Evolutionary conservation across 768 basidiomycete genomes (phyloP).

Genomic region (Leccinum longicurvipes): DNA sequence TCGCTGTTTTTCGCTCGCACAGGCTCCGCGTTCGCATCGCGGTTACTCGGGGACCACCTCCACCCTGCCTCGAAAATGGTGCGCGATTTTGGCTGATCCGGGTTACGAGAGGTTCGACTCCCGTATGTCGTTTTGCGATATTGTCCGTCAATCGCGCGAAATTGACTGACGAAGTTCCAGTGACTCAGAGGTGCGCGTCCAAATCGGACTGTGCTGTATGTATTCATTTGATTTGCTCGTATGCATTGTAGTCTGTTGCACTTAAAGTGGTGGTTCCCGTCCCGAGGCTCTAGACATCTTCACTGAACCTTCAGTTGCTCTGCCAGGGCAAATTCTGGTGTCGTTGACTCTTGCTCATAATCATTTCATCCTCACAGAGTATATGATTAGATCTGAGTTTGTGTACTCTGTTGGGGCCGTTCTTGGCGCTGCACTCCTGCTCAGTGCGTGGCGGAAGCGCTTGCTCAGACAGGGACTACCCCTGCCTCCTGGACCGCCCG

Average conservation of each 20-base stretch:
- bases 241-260: too few species aligned
- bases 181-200: too few species aligned
- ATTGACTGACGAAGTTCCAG: not conserved
- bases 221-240: too few species aligned
- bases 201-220: too few species aligned
- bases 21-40: not conserved
- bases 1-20: too few species aligned
- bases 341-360: not conserved
- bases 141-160: not conserved
- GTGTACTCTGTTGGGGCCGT: constrained; percentile 4
- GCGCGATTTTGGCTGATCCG: too few species aligned
- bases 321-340: not conserved
- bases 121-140: not conserved
- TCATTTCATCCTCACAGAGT: not conserved
- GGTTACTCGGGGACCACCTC: not conserved
- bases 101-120: too few species aligned
- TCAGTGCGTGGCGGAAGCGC: constrained; percentile 18
- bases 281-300: not conserved
- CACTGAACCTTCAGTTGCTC: not conserved
- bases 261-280: too few species aligned
- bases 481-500: constrained; percentile 51
- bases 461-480: constrained; percentile 19
- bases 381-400: not conserved
- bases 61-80: not conserved
- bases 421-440: not conserved